Conservation (phyloP, 805 yeast species). For the Saturnispora dispora region DNA sequence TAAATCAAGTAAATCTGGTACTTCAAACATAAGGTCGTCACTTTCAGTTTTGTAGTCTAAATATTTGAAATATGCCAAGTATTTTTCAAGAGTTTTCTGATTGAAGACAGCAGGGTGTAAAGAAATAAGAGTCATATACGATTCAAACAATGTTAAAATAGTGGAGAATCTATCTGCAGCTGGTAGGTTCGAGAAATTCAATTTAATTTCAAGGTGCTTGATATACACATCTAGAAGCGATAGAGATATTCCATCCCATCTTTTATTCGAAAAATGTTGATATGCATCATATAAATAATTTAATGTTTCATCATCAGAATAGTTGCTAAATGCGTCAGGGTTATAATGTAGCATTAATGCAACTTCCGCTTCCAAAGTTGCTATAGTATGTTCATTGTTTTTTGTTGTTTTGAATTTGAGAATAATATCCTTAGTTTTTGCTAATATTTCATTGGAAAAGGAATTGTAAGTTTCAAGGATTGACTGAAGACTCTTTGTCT, state of each 20-base stretch:
- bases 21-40: not conserved
- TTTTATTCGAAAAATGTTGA: conserved; percentile 53
- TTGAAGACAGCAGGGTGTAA: conserved; percentile 1
- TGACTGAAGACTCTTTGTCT: conserved; percentile 15
- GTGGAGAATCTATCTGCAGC: conserved; percentile 28
- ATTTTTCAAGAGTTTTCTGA: not conserved
- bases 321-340: not conserved
- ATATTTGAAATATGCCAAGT: not conserved
- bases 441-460: conserved; percentile 37
- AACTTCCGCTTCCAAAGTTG: conserved; percentile 67
- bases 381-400: conserved; percentile 54
- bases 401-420: conserved; percentile 41
- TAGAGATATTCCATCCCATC: conserved; percentile 69
- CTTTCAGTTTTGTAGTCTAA: not conserved
- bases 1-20: not conserved
- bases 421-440: conserved; percentile 48
- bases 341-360: conserved; percentile 57
- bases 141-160: conserved; percentile 27
- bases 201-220: conserved; percentile 49
- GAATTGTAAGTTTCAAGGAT: conserved; percentile 26
- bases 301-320: conserved; percentile 42
- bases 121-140: conserved; percentile 5
- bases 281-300: conserved; percentile 60
- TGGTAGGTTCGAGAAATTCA: conserved; percentile 5
- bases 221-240: conserved; percentile 58